phyloP scores from a whole-genome alignment of 305 asterid genomes.

The Caryopteris hybrid region DNA sequence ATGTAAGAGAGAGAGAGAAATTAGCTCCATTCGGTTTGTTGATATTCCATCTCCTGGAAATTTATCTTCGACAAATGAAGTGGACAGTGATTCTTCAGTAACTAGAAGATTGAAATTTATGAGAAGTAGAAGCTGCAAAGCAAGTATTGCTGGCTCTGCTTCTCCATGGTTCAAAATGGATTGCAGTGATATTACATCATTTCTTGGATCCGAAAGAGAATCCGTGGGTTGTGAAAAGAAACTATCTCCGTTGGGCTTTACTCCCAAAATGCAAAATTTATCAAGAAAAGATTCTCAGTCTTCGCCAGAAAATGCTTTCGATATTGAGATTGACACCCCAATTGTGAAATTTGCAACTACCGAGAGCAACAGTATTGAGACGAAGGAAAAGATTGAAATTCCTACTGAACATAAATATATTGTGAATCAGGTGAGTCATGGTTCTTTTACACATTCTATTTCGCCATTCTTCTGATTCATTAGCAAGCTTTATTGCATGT shows the following conservation, averaged over 20 bases:
- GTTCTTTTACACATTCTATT: not conserved
- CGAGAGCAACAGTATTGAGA: slow-evolving; percentile 23
- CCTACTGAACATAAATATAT: slow-evolving; percentile 25
- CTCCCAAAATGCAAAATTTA: slow-evolving; percentile 26
- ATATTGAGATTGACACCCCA: slow-evolving; percentile 44
- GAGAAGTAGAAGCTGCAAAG: slow-evolving; percentile 80
- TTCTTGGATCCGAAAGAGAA: slow-evolving; percentile 43
- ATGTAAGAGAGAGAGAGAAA: slow-evolving; percentile 32
- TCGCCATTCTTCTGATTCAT: not conserved
- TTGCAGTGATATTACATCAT: slow-evolving; percentile 42
- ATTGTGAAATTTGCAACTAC: slow-evolving; percentile 25
- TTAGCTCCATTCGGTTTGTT: slow-evolving; percentile 31
- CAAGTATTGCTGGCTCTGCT: slow-evolving; percentile 34
- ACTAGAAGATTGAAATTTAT: slow-evolving; percentile 38
- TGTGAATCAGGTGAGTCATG: slow-evolving; percentile 45
- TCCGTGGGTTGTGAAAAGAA: slow-evolving; percentile 36
- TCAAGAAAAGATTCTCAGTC: slow-evolving; percentile 45
- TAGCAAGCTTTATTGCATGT: not conserved
- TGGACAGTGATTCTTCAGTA: slow-evolving; percentile 23
- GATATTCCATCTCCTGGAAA: slow-evolving; percentile 32
- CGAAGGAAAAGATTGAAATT: slow-evolving; percentile 30
- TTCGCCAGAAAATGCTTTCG: slow-evolving; percentile 43
- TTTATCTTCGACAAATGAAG: slow-evolving; percentile 33
- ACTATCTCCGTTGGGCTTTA: slow-evolving; percentile 33
- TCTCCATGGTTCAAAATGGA: slow-evolving; percentile 44